Conservation (phyloP, 371 early-diverging fungal genomes). For the Syncephalastrum contaminatum region DNA sequence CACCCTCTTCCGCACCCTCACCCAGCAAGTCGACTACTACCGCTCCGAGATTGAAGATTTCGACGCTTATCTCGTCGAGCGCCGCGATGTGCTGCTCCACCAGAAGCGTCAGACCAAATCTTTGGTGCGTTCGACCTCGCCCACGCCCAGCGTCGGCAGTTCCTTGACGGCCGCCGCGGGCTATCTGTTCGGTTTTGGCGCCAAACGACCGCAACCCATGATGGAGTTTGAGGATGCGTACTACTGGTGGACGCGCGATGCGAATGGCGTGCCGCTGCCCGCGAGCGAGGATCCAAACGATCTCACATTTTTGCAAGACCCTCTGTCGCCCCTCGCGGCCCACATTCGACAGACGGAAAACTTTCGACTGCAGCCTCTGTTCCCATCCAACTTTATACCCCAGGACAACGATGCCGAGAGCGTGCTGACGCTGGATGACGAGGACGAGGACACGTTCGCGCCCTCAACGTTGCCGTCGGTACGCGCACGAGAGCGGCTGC, state of each 20-base stretch:
- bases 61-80: constrained; percentile 46
- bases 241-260: constrained; percentile 7
- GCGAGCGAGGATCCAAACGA: constrained; percentile 1
- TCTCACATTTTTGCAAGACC: constrained; percentile 1
- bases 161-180: constrained; percentile 10
- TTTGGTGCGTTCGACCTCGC: background rate
- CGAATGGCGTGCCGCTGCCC: too few relatives aligned
- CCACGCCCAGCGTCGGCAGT: constrained; percentile 1
- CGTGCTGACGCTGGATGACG: constrained; percentile 21
- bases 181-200: constrained; percentile 7
- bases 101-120: background rate
- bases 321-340: constrained; percentile 16
- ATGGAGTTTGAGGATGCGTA: background rate
- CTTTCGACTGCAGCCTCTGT: constrained; percentile 49
- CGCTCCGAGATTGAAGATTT: constrained; percentile 52
- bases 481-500: constrained; percentile 22
- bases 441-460: constrained; percentile 29
- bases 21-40: constrained; percentile 57
- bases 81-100: constrained; percentile 37
- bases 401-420: constrained; percentile 33
- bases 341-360: constrained; percentile 35
- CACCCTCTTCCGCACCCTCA: constrained; percentile 52
- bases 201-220: constrained; percentile 1
- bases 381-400: constrained; percentile 47
- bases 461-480: constrained; percentile 18